Percentiles rank a stretch among this genome's conserved stretches.
Evolutionary conservation across 352 stramenopile genomes (phyloP).

Genomic region (Phytopythium oedochilum): DNA sequence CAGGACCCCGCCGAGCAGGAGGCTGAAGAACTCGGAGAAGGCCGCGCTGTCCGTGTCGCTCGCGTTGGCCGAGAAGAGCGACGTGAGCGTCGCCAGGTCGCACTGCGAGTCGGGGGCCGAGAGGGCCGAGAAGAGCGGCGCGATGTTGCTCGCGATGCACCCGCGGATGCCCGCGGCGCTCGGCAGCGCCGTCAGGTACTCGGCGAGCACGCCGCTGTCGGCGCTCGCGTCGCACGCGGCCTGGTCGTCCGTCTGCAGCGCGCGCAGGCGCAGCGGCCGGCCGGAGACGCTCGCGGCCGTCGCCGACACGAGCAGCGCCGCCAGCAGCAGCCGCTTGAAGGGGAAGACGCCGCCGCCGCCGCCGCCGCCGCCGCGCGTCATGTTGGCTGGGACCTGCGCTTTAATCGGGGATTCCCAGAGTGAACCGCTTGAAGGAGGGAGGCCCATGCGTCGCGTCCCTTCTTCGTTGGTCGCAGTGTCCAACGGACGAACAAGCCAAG

Average conservation of each 20-base stretch:
- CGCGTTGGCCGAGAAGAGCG: slow-evolving; percentile 24
- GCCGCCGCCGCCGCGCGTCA: no score
- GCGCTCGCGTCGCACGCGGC: slow-evolving; percentile 34
- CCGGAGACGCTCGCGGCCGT: slow-evolving; percentile 4
- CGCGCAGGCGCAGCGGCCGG: not conserved
- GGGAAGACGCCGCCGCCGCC: not conserved
- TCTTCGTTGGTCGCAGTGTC: not conserved
- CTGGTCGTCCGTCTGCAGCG: slow-evolving; percentile 18
- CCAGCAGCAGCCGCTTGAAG: not conserved
- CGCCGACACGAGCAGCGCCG: slow-evolving; percentile 7
- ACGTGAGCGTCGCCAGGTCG: slow-evolving; percentile 40
- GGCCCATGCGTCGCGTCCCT: not conserved
- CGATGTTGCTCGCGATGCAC: slow-evolving; percentile 49
- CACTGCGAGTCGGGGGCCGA: slow-evolving; percentile 31
- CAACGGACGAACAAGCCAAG: not conserved
- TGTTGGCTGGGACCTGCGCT: no score
- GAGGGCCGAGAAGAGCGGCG: slow-evolving; percentile 29
- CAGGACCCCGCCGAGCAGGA: slow-evolving; percentile 27
- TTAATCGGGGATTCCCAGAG: not conserved
- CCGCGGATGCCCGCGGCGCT: slow-evolving; percentile 35
- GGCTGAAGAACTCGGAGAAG: slow-evolving; percentile 38
- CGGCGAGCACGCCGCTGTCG: slow-evolving; percentile 32
- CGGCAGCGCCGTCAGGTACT: slow-evolving; percentile 39
- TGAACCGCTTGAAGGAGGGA: not conserved
- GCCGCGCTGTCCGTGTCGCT: slow-evolving; percentile 20